Percentiles rank a stretch among this genome's conserved stretches.
Conservation (phyloP, 164 flowering plant genomes). For the Sextonia rubra region DNA sequence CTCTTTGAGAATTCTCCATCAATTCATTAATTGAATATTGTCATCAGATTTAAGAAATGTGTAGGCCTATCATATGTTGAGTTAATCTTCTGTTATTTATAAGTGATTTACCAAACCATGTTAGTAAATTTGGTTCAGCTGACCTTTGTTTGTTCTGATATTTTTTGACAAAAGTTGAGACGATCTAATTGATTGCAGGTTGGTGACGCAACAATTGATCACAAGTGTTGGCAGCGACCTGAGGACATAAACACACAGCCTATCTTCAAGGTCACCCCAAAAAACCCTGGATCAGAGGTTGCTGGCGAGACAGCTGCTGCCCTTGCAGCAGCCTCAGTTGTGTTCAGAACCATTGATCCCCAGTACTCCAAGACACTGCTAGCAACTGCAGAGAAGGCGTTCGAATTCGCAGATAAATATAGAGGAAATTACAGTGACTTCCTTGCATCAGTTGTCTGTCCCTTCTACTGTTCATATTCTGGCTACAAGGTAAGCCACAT, state of each 20-base stretch:
- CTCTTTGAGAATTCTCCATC: no score
- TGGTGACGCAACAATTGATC: slow-evolving; percentile 25
- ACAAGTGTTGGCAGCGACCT: slow-evolving; percentile 36
- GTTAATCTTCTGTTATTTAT: neutral
- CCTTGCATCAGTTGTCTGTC: slow-evolving; percentile 18
- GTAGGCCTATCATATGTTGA: no score
- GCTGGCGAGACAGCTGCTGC: slow-evolving; percentile 44
- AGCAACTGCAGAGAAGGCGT: slow-evolving; percentile 16
- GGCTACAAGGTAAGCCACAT: slow-evolving; percentile 21
- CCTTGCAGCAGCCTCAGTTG: slow-evolving; percentile 35
- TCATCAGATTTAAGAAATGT: no score
- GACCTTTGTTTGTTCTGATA: neutral
- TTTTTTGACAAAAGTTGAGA: no score
- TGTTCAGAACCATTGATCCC: slow-evolving; percentile 15
- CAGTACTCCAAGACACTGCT: slow-evolving; percentile 17
- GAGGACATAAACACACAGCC: slow-evolving; percentile 35
- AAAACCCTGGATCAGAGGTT: slow-evolving; percentile 33
- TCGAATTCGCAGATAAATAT: slow-evolving; percentile 19
- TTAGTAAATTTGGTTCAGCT: neutral
- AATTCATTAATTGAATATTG: no score
- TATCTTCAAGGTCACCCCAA: slow-evolving; percentile 17
- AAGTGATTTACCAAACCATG: neutral
- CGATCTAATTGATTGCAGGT: slow-evolving; percentile 15
- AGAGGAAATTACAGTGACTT: slow-evolving; percentile 26
- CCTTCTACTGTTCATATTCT: slow-evolving; percentile 24